Percentiles rank a stretch among this genome's conserved stretches.
These are phyloP conservation scores for Epichloe sibirici DNA, from an alignment of 2,329 filamentous ascomycete genomes.

Conservation along the genomic window DNA sequence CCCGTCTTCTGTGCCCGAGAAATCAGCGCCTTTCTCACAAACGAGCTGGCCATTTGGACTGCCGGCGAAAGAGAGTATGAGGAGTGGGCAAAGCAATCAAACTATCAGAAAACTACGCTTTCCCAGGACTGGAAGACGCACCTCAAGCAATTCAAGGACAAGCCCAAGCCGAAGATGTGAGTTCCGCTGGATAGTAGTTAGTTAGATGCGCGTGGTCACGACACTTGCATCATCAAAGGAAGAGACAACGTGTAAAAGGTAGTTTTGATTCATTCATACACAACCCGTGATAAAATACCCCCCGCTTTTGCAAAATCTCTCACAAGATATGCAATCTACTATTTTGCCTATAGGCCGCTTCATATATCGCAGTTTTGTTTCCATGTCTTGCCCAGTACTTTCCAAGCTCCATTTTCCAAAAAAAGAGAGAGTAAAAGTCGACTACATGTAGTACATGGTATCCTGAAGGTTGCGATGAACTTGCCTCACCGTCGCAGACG, in stretches of 20 bases:
- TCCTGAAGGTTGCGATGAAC: slow-evolving; percentile 32
- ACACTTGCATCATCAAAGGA: too few species aligned
- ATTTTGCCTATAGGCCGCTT: too few species aligned
- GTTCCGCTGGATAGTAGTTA: neutral
- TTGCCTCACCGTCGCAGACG: slow-evolving; percentile 9
- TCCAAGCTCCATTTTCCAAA: neutral
- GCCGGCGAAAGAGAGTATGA: slow-evolving; percentile 43
- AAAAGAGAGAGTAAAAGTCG: neutral
- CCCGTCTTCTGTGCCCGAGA: slow-evolving; percentile 53
- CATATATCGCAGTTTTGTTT: too few species aligned
- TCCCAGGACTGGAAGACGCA: slow-evolving; percentile 42
- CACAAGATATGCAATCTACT: too few species aligned
- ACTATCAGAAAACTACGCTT: slow-evolving; percentile 39
- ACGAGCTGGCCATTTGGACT: slow-evolving; percentile 46
- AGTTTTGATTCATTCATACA: too few species aligned
- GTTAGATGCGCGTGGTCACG: too few species aligned
- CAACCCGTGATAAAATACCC: too few species aligned
- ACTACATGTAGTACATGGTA: slow-evolving; percentile 40
- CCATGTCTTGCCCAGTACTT: neutral
- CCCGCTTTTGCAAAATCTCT: too few species aligned
- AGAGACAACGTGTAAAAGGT: too few species aligned
- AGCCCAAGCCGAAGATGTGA: slow-evolving; percentile 18
- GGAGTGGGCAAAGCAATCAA: slow-evolving; percentile 38
- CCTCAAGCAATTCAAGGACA: slow-evolving; percentile 21
- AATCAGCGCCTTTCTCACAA: slow-evolving; percentile 42